These are phyloP conservation scores for Leccinum obscurum DNA, from an alignment of 768 basidiomycete species.

Conservation along the genomic window DNA sequence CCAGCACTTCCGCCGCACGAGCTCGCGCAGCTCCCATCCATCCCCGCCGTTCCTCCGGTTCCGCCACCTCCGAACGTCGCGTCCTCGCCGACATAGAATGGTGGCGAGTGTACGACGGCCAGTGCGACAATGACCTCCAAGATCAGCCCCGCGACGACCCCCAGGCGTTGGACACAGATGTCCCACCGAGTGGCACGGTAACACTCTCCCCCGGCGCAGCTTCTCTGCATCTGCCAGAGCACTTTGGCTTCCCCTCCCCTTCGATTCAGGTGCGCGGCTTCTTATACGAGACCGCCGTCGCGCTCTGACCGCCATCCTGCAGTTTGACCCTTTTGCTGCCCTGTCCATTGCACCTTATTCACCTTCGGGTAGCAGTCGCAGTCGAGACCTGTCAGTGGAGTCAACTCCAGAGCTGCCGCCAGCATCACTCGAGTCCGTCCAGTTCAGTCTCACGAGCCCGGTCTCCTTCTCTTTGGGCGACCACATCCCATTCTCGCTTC, in stretches of 20 bases:
- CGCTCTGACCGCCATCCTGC: constrained; percentile 27
- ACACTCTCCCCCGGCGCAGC: constrained; percentile 39
- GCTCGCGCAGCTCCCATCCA: constrained; percentile 38
- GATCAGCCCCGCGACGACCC: constrained; percentile 28
- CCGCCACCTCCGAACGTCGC: constrained; percentile 61
- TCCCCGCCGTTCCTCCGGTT: constrained; percentile 64
- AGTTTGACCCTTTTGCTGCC: constrained; percentile 46
- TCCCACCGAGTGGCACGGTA: constrained; percentile 28
- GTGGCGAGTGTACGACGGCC: constrained; percentile 79
- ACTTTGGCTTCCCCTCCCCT: constrained; percentile 17
- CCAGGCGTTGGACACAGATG: constrained; percentile 10
- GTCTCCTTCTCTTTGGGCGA: constrained; percentile 39
- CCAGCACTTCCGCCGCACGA: constrained; percentile 37
- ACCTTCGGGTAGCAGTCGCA: constrained; percentile 43
- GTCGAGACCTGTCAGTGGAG: constrained; percentile 48
- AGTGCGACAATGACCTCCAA: constrained; percentile 43
- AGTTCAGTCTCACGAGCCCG: constrained; percentile 39
- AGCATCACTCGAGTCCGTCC: constrained; percentile 40
- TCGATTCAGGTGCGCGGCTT: constrained; percentile 28
- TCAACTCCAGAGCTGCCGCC: constrained; percentile 54
- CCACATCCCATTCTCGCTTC: constrained; percentile 24
- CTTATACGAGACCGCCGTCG: background rate
- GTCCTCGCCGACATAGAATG: constrained; percentile 87
- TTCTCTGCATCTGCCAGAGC: constrained; percentile 15
- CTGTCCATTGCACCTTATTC: constrained; percentile 58